phyloP scores from a whole-genome alignment of 1,284 basidiomycete species.

The Sphaerobolus stellatus region DNA sequence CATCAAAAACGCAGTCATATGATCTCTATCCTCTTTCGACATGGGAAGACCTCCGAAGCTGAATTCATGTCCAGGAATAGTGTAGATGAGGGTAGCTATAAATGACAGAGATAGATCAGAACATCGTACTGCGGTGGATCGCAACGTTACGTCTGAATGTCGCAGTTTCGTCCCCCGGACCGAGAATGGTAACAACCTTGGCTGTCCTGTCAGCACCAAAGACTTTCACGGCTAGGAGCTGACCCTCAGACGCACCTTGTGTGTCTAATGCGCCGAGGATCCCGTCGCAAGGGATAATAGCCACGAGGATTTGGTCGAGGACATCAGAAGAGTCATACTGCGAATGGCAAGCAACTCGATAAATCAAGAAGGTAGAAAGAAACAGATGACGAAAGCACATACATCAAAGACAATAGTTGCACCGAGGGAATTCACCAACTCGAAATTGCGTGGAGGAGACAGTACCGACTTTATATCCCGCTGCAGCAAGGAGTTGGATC shows the following conservation, averaged over 20 bases:
- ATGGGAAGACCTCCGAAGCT: slow-evolving; percentile 20
- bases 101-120: neutral
- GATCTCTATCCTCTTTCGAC: slow-evolving; percentile 23
- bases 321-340: slow-evolving; percentile 23
- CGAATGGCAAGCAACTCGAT: neutral
- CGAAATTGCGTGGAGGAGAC: slow-evolving; percentile 40
- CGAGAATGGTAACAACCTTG: neutral
- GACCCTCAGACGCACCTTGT: neutral
- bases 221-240: neutral
- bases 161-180: neutral
- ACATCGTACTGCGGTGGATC: neutral
- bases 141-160: neutral
- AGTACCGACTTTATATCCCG: slow-evolving; percentile 42
- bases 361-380: neutral
- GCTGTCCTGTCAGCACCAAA: neutral
- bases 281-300: too few species aligned
- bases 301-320: slow-evolving; percentile 23
- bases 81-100: slow-evolving; percentile 19
- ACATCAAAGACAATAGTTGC: slow-evolving; percentile 40
- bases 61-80: slow-evolving; percentile 21
- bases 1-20: slow-evolving; percentile 21
- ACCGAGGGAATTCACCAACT: slow-evolving; percentile 38
- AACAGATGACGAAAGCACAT: neutral
- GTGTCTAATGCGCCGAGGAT: slow-evolving; percentile 23
- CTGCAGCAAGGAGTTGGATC: slow-evolving; percentile 41